Percentiles rank a stretch among this genome's conserved stretches.
These are phyloP conservation scores for Sporothrix globosa DNA, from an alignment of 2,329 filamentous ascomycete genomes.

Conservation along the genomic window DNA sequence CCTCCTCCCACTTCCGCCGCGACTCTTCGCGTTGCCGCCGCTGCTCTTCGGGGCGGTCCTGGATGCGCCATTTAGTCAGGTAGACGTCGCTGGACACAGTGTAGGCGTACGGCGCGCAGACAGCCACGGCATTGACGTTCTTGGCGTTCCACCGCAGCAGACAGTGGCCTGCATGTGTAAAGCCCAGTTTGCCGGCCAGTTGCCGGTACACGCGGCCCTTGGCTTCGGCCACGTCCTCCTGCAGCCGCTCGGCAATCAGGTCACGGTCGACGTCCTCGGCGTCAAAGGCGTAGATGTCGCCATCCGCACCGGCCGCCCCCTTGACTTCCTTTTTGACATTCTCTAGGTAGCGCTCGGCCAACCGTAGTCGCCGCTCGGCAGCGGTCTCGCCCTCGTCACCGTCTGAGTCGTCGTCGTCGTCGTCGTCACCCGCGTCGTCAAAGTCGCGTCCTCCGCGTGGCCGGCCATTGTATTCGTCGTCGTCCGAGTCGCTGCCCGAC, in stretches of 20 bases:
- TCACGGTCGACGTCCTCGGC: slow-evolving; percentile 92
- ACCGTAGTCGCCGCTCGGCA: slow-evolving; percentile 79
- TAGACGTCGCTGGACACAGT: slow-evolving; percentile 84
- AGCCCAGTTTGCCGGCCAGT: slow-evolving; percentile 73
- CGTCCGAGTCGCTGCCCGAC: slow-evolving; percentile 57
- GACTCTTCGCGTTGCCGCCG: slow-evolving; percentile 59
- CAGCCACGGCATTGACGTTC: slow-evolving; percentile 76
- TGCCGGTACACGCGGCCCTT: slow-evolving; percentile 88
- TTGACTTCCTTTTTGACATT: slow-evolving; percentile 79
- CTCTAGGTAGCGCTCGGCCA: slow-evolving; percentile 91
- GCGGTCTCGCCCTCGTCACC: slow-evolving; percentile 80
- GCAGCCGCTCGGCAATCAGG: slow-evolving; percentile 83
- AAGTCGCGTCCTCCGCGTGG: slow-evolving; percentile 75
- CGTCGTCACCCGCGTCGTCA: slow-evolving; percentile 58
- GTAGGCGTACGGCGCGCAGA: slow-evolving; percentile 80
- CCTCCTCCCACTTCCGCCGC: slow-evolving; percentile 49
- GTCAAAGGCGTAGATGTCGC: slow-evolving; percentile 82
- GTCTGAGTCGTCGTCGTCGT: slow-evolving; percentile 46
- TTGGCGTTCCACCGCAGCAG: slow-evolving; percentile 79
- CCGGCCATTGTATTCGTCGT: slow-evolving; percentile 64
- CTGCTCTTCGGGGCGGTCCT: slow-evolving; percentile 64
- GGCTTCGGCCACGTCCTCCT: slow-evolving; percentile 88
- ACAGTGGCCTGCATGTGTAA: slow-evolving; percentile 67
- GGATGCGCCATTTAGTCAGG: slow-evolving; percentile 87
- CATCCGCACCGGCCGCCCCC: slow-evolving; percentile 40